Percentiles rank a stretch among this genome's conserved stretches.
phyloP scores from a whole-genome alignment of 2,329 filamentous ascomycete species.

The Coniella lustricola region DNA sequence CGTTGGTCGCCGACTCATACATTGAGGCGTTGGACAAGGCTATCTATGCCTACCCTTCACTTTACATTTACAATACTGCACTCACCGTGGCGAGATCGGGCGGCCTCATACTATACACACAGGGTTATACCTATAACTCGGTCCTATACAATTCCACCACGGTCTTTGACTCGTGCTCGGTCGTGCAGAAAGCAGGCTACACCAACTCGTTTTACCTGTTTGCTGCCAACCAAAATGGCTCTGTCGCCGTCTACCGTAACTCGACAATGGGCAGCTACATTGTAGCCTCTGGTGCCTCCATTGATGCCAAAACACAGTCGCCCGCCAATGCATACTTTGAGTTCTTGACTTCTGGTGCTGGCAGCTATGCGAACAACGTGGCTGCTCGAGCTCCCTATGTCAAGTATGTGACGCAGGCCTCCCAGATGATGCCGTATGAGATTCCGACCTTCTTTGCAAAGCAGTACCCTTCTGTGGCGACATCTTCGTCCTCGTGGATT shows the following conservation, averaged over 20 bases:
- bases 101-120: conserved; percentile 32
- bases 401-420: conserved; percentile 24
- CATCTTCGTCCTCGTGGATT: conserved; percentile 29
- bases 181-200: conserved; percentile 27
- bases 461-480: conserved; percentile 27
- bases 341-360: conserved; percentile 32
- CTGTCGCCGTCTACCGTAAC: conserved; percentile 34
- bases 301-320: conserved; percentile 26
- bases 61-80: conserved; percentile 36
- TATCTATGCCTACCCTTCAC: conserved; percentile 31
- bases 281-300: conserved; percentile 27
- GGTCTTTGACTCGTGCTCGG: conserved; percentile 32
- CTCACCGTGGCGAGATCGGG: conserved; percentile 31
- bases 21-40: conserved; percentile 36
- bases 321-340: conserved; percentile 32
- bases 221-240: conserved; percentile 32
- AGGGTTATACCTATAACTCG: conserved; percentile 23
- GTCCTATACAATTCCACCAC: conserved; percentile 29
- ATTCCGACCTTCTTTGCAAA: conserved; percentile 29
- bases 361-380: conserved; percentile 31
- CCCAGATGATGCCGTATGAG: conserved; percentile 28
- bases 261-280: conserved; percentile 31
- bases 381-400: conserved; percentile 29
- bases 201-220: conserved; percentile 29
- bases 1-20: conserved; percentile 36